These are phyloP conservation scores for Buxus sempervirens DNA, from an alignment of 164 flowering plant genomes.

Conservation along the genomic window DNA sequence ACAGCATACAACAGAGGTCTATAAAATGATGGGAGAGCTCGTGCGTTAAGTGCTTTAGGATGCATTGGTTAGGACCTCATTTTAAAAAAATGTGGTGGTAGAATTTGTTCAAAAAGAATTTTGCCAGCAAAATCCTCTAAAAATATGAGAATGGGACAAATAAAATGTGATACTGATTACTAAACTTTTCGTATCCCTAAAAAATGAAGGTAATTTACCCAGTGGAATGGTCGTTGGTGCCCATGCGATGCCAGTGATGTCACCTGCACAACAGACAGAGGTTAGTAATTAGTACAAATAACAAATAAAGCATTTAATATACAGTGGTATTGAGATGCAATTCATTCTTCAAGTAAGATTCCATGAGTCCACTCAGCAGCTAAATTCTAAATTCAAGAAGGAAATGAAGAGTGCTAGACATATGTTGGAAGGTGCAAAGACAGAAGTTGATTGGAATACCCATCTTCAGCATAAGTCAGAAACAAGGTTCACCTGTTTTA, in stretches of 20 bases:
- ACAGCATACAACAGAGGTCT: background rate
- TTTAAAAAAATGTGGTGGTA: background rate
- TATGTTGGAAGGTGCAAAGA: background rate
- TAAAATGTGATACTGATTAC: background rate
- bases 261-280: conserved; percentile 52
- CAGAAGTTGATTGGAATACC: too few species aligned
- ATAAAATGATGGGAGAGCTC: too few species aligned
- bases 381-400: background rate
- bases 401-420: background rate
- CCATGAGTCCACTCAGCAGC: background rate
- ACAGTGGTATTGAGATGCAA: background rate
- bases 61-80: background rate
- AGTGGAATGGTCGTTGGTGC: conserved; percentile 54
- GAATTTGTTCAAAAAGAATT: background rate
- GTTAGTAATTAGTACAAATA: conserved; percentile 10
- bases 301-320: background rate
- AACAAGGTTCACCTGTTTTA: too few species aligned
- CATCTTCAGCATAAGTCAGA: too few species aligned
- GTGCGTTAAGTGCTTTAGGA: too few species aligned
- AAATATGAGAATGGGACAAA: background rate
- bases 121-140: background rate
- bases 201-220: conserved; percentile 38
- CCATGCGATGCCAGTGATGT: conserved; percentile 85
- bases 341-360: conserved; percentile 3
- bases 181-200: background rate